Evolutionary conservation across 2,329 filamentous ascomycete species (phyloP), one percentile per base, ranked within the genome.

Genomic region (Trichoderma harzianum): DNA sequence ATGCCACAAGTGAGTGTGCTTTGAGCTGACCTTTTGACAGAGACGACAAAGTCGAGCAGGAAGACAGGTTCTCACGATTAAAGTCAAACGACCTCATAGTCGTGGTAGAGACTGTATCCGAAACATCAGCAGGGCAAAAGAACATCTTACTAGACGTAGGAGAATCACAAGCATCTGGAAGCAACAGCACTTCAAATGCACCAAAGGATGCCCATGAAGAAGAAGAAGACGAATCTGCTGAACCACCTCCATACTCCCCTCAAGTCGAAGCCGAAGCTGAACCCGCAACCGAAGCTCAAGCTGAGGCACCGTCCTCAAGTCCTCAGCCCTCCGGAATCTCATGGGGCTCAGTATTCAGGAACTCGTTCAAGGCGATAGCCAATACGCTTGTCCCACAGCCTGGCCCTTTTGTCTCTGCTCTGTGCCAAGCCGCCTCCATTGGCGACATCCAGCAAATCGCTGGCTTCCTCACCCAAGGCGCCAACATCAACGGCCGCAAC

Each of bases 321-420:
- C 10, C 70, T 62, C 26, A 61, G n/a, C 36, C 55, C 39, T 30
- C n/a, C 18, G 73, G 1, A 66, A 70, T 0, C 74, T 79, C 75
- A 1, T 76, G 75, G 24, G 74, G 76, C 0, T 26, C 79, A 28
- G 78, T 78, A 2, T 80, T 83, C 28, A 78, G 78, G 3, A 76
- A 78, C 26, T 79, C 80, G 0, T 80, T 82, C 74, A 82, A 80
- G 24, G 81, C 80, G 12, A 77, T 82, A 71, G 80, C 80, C 0
- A 73, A 78, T 7, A 74, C 74, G 8, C 72, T 83, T 6, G 74
- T 76, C 28, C 39, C 80, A 0, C 81, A 81, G n/a, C 80, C 81
- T 0, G 81, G 82, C 16, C 81, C 81, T 1, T 72, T 83, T 4
- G 81, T 80, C 1, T 78, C 79, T 0, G 80, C 81, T 1, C 78